Evolutionary conservation across 2,329 filamentous ascomycete species (phyloP), one percentile per base, ranked within the genome.

Genomic region (Nigrospora sphaerica): DNA sequence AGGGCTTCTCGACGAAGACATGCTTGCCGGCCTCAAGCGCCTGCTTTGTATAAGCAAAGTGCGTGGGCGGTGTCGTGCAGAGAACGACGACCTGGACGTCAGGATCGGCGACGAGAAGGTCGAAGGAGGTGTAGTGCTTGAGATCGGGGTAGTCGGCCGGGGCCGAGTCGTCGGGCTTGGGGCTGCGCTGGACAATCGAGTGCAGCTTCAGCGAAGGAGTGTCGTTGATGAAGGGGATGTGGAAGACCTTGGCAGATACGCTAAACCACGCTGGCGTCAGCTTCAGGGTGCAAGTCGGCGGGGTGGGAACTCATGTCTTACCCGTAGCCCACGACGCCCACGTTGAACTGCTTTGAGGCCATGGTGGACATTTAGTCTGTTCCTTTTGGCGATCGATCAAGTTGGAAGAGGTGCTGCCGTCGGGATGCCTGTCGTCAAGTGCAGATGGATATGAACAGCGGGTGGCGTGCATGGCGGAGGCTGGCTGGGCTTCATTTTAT

Each of bases 1-100:
- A 92, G 3, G 88, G 88, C 71, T 92, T 92, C 70, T 92, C 88
- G 42, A 86, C 84, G 44, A 92, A 72, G 23, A 91, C 84, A 63
- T 92, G 83, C 70, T 91, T 91, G 55, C 83, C 83, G 11, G 77
- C 71, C 59, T 84, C 73, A 41, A 92, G 72, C 0, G 84, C 82
- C 44, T 77, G 64, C 62, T 81, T 81, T 33, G 80, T 72, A 55
- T 90, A 71, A 14, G 71, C 62, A 59, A 81, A 86, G 69, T 92
- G 88, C 12, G 80, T 83, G 51, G 83, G 75, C 1, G 87, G 87
- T 0, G 85, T 80, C 0, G 85, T 89, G 44, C 81, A 82, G 50
- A 93, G 67, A 54, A 89, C 72, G 32, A 90, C 77, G 16, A 91
- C 70, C 59, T 90, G 78, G 38, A 92, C 74, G 0, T 70, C 73